Percentiles rank a stretch among this genome's conserved stretches.
These are phyloP conservation scores for Populus tremula DNA, from an alignment of 345 rosid genomes.

Conservation along the genomic window DNA sequence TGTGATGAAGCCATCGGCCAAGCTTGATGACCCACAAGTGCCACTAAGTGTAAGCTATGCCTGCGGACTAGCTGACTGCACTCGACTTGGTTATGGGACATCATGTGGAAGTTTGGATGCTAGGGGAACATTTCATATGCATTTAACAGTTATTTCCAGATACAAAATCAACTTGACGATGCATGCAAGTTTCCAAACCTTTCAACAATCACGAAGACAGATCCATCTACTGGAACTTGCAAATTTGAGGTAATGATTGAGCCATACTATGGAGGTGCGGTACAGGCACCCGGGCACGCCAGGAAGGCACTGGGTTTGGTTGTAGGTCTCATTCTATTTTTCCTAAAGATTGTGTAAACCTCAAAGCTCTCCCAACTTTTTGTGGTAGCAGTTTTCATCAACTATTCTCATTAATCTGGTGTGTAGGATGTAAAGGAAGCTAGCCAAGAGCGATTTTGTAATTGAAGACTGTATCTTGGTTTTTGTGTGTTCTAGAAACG, in stretches of 20 bases:
- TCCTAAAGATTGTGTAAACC: constrained; percentile 30
- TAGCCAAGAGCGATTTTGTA: not conserved
- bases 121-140: constrained; percentile 74
- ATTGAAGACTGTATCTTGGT: not conserved
- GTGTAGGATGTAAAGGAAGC: not conserved
- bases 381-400: constrained; percentile 20
- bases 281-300: constrained; percentile 6
- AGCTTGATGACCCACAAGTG: constrained; percentile 61
- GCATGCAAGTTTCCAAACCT: constrained; percentile 82
- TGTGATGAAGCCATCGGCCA: constrained; percentile 58
- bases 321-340: constrained; percentile 28
- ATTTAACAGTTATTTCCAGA: constrained; percentile 88
- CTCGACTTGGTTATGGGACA: constrained; percentile 82
- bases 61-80: constrained; percentile 76
- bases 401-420: not conserved
- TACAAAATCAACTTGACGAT: constrained; percentile 56
- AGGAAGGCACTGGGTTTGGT: constrained; percentile 20
- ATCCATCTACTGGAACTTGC: constrained; percentile 65
- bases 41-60: constrained; percentile 76
- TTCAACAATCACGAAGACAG: constrained; percentile 47
- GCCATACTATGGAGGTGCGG: constrained; percentile 62
- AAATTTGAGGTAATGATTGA: constrained; percentile 63
- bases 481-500: not conserved
- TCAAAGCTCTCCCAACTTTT: constrained; percentile 2
- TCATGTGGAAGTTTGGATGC: constrained; percentile 64